Percentiles rank a stretch among this genome's conserved stretches.
Conservation (phyloP, 208 protist genomes). For the Wallacemonas sp. region DNA sequence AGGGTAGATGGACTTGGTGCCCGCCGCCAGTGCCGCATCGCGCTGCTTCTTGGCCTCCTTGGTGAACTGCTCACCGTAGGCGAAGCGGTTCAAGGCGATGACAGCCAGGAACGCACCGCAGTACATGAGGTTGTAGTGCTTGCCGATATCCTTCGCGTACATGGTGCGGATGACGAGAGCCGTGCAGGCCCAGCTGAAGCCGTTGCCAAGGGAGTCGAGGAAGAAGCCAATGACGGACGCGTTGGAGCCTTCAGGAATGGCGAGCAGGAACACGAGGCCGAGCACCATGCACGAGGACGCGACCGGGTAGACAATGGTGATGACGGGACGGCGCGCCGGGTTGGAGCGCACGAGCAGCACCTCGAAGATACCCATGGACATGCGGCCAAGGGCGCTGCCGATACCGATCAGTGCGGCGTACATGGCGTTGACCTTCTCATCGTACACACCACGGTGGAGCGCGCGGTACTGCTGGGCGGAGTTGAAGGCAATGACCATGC, state of each 20-base stretch:
- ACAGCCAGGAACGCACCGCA: conserved; percentile 48
- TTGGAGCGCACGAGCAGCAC: conserved; percentile 29
- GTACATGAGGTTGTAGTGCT: conserved; percentile 79
- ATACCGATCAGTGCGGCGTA: conserved; percentile 59
- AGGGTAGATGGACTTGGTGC: conserved; percentile 30
- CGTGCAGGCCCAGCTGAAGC: conserved; percentile 59
- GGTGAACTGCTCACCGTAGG: conserved; percentile 66
- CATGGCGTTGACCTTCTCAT: conserved; percentile 41
- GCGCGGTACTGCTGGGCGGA: conserved; percentile 64
- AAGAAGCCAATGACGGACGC: conserved; percentile 55
- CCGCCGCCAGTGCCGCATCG: conserved; percentile 15
- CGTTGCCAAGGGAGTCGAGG: conserved; percentile 59
- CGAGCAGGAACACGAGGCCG: conserved; percentile 43
- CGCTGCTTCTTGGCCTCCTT: conserved; percentile 39
- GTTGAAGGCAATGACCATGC: conserved; percentile 66
- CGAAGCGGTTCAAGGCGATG: conserved; percentile 63
- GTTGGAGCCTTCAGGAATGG: conserved; percentile 39
- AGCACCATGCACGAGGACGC: conserved; percentile 35
- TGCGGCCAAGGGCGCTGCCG: conserved; percentile 59
- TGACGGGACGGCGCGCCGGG: conserved; percentile 32
- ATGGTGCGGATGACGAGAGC: conserved; percentile 41
- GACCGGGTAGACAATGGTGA: conserved; percentile 42
- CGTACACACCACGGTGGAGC: conserved; percentile 33
- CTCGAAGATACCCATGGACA: conserved; percentile 56
- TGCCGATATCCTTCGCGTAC: conserved; percentile 67